These are phyloP conservation scores for Boletus sensibilis DNA, from an alignment of 768 basidiomycete genomes.

Conservation along the genomic window DNA sequence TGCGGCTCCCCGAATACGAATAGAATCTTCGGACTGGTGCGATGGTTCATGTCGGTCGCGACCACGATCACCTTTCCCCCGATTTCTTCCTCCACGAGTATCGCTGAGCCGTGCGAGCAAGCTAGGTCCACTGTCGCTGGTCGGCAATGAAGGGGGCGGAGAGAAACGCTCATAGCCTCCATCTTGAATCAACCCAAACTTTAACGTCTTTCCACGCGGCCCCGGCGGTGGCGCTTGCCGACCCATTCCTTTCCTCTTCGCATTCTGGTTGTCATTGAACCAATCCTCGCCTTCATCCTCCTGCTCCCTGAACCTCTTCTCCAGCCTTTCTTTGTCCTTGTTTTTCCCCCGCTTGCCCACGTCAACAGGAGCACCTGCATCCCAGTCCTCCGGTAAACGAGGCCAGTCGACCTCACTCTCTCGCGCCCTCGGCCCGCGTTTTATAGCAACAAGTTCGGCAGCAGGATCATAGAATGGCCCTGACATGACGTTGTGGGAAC, in stretches of 20 bases:
- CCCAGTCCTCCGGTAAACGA: constrained; percentile 44
- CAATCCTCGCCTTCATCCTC: constrained; percentile 65
- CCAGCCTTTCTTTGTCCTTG: constrained; percentile 58
- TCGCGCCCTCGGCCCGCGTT: constrained; percentile 41
- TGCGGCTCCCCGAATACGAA: constrained; percentile 35
- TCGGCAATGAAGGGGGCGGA: constrained; percentile 11
- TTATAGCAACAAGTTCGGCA: constrained; percentile 31
- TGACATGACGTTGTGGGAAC: constrained; percentile 53
- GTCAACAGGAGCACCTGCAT: constrained; percentile 47
- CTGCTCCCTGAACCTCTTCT: constrained; percentile 47
- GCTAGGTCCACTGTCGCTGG: constrained; percentile 23
- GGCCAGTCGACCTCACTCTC: constrained; percentile 24
- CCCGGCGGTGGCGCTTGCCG: constrained; percentile 9
- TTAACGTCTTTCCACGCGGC: constrained; percentile 34
- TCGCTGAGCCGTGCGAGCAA: constrained; percentile 38
- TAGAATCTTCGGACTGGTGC: constrained; percentile 2
- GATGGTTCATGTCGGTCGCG: constrained; percentile 7
- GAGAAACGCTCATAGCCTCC: constrained; percentile 25
- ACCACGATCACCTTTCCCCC: constrained; percentile 2
- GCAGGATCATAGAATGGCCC: constrained; percentile 65
- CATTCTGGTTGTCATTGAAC: constrained; percentile 49
- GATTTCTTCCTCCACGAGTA: constrained; percentile 4
- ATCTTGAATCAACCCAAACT: constrained; percentile 37
- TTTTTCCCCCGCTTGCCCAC: constrained; percentile 66
- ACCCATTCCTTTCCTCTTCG: constrained; percentile 27